Conservation (phyloP, 257 asterid species). For the Ocimum tenuiflorum region DNA sequence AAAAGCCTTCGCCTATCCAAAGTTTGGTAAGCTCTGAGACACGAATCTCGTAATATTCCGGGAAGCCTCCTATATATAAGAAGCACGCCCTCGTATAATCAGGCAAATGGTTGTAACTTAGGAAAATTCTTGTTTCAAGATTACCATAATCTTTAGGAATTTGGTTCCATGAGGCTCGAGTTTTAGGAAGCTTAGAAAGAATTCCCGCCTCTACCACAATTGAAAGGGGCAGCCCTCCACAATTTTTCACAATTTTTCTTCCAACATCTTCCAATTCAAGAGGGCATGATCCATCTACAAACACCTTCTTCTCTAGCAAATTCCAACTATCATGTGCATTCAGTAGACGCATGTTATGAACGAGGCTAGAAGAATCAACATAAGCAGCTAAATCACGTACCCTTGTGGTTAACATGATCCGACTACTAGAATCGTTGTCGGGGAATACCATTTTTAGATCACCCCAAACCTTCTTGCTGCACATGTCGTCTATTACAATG, state of each 20-base stretch:
- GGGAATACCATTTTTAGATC: neutral
- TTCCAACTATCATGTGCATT: neutral
- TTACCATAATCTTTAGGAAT: too few species aligned
- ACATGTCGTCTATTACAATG: neutral
- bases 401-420: constrained; percentile 3
- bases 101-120: neutral
- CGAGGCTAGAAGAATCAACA: neutral
- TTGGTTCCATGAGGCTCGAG: neutral
- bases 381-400: neutral
- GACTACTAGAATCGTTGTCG: neutral
- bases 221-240: constrained; percentile 1
- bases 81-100: neutral
- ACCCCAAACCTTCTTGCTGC: neutral
- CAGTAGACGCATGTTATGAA: neutral
- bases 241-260: neutral
- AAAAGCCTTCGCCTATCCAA: neutral
- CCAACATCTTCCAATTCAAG: neutral
- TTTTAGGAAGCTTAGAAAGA: neutral
- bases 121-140: too few species aligned
- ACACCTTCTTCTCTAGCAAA: neutral
- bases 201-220: neutral
- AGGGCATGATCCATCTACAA: neutral
- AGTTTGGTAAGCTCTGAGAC: neutral
- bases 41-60: neutral
- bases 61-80: neutral